Percentiles rank a stretch among this genome's conserved stretches.
phyloP scores from a whole-genome alignment of 768 basidiomycete species.

The Phanerodontia chrysosporium region DNA sequence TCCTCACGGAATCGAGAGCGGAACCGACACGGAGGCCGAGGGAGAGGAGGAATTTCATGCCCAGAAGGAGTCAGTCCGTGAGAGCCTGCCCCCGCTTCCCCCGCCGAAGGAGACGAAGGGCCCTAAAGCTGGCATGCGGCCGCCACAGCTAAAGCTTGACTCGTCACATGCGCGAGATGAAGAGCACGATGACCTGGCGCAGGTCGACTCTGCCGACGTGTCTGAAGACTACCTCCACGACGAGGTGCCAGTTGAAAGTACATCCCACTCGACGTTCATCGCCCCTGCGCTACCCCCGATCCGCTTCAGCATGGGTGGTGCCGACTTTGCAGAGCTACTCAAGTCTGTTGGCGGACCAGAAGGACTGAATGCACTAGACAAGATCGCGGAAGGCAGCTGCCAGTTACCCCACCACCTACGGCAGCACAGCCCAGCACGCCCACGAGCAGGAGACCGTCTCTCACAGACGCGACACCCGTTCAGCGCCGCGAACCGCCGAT shows the following conservation, averaged over 20 bases:
- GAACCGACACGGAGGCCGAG: conserved; percentile 67
- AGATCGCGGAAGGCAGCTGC: conserved; percentile 32
- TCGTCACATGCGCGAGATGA: conserved; percentile 22
- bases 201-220: conserved; percentile 19
- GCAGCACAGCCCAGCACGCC: conserved; percentile 20
- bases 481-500: conserved; percentile 11
- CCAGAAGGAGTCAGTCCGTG: conserved; percentile 18
- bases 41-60: conserved; percentile 28
- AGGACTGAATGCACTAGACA: conserved; percentile 40
- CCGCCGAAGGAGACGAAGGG: conserved; percentile 37
- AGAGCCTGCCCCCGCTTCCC: conserved; percentile 34
- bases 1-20: conserved; percentile 69
- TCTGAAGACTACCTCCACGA: conserved; percentile 34
- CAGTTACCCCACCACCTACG: conserved; percentile 10
- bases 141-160: conserved; percentile 27
- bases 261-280: conserved; percentile 72
- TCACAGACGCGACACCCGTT: conserved; percentile 21
- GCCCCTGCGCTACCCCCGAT: conserved; percentile 88
- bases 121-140: conserved; percentile 16
- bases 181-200: conserved; percentile 36
- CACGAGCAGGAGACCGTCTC: conserved; percentile 16
- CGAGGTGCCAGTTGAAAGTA: conserved; percentile 55
- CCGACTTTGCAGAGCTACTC: conserved; percentile 77
- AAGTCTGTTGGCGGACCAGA: conserved; percentile 52
- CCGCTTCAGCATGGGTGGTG: conserved; percentile 80